Conservation (phyloP, 176 grass and related monocot genomes). For the Ampelocalamus luodianensis region DNA sequence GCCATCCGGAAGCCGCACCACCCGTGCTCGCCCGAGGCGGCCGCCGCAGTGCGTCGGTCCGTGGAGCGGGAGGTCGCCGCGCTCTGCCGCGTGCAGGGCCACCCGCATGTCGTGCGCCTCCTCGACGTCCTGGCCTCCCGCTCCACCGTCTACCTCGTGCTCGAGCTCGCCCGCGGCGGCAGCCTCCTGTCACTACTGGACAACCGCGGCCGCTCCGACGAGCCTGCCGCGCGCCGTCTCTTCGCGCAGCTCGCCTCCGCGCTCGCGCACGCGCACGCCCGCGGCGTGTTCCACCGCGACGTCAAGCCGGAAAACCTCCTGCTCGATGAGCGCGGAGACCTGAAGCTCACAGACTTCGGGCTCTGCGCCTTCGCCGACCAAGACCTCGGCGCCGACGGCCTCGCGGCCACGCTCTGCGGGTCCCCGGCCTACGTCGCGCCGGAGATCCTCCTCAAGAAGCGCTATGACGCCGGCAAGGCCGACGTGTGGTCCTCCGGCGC, state of each 20-base stretch:
- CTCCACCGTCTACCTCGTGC: constrained; percentile 58
- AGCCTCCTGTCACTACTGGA: constrained; percentile 38
- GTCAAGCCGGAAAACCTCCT: constrained; percentile 61
- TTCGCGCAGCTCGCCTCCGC: constrained; percentile 51
- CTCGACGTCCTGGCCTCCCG: constrained; percentile 56
- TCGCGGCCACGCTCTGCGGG: constrained; percentile 45
- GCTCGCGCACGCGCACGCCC: constrained; percentile 47
- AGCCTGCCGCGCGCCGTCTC: constrained; percentile 43
- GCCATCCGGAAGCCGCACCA: constrained; percentile 33
- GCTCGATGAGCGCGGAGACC: constrained; percentile 49
- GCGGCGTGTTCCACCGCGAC: constrained; percentile 62
- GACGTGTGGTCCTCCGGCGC: constrained; percentile 56
- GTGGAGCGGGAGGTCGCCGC: constrained; percentile 39
- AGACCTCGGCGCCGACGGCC: constrained; percentile 34
- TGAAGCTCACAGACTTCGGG: constrained; percentile 55
- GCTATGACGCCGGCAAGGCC: constrained; percentile 45
- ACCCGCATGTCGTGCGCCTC: constrained; percentile 45
- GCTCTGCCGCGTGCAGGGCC: constrained; percentile 20
- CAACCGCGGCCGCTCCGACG: constrained; percentile 22
- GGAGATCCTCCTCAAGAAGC: constrained; percentile 48
- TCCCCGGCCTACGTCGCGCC: constrained; percentile 49
- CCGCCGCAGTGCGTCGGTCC: neutral
- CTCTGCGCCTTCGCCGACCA: constrained; percentile 50
- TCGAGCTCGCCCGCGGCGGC: constrained; percentile 51
- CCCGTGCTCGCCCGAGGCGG: neutral